phyloP scores from a whole-genome alignment of 305 asterid genomes.

The Plantago coronopus region DNA sequence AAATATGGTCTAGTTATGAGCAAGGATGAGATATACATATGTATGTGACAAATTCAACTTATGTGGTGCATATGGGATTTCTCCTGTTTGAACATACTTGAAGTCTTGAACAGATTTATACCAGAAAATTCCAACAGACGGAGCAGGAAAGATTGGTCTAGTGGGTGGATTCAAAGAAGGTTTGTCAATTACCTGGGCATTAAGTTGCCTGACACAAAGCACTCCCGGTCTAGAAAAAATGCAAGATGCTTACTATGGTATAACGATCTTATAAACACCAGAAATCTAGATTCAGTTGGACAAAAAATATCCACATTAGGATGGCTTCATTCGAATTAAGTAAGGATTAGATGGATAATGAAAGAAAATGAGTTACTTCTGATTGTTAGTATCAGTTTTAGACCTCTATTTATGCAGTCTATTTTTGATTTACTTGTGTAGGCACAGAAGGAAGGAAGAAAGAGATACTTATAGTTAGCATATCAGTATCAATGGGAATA shows the following conservation, averaged over 20 bases:
- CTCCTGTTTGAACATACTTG: conserved; percentile 4
- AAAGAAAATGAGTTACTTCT: not conserved
- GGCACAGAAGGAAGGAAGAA: conserved; percentile 11
- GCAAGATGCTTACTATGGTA: conserved; percentile 21
- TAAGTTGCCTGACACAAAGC: conserved; percentile 16
- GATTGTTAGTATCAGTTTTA: not conserved
- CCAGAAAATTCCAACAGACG: conserved; percentile 14
- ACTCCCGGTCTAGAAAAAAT: conserved; percentile 9
- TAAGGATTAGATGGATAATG: not conserved
- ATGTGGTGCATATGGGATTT: conserved; percentile 20
- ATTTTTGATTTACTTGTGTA: not conserved
- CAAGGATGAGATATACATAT: conserved; percentile 14
- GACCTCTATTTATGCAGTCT: not conserved
- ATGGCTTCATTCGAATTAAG: conserved; percentile 20
- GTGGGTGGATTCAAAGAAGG: conserved; percentile 15
- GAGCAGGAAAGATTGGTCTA: conserved; percentile 12
- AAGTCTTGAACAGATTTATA: not conserved
- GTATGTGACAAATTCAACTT: not conserved
- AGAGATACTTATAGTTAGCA: conserved; percentile 7
- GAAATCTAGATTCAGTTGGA: conserved; percentile 2
- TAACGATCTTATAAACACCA: conserved; percentile 11
- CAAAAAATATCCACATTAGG: conserved; percentile 17
- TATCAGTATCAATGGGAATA: conserved; percentile 11
- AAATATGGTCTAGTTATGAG: conserved; percentile 1
- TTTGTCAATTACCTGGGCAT: conserved; percentile 14